Base-by-base conservation (phyloP, 164 flowering plant genomes). In the Kingdonia uniflora region DNA sequence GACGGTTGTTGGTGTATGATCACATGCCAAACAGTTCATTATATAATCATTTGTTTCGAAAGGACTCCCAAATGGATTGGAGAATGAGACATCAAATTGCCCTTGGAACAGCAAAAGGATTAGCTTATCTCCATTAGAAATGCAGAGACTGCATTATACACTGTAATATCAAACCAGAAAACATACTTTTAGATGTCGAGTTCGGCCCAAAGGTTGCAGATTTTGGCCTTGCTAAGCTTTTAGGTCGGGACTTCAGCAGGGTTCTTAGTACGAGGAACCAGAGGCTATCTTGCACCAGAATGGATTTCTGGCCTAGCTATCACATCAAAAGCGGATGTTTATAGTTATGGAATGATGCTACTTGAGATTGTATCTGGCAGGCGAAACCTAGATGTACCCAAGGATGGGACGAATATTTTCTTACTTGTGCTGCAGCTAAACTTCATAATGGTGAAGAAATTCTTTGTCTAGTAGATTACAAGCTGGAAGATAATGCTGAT, bases 161-260 rank as follows among this genome's bases (percentile, higher is more conserved):
- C 25, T 79, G 81, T 20, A 77, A 79, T 56, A 70, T 79, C 57
- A 79, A 79, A 55, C 84, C 84, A 0, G 79, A 76, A 19, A 79
- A 76, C 71, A 74, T 76, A 39, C 65, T 76, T 22, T 51, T 79
- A 17, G 78, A 79, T 48, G 62, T 56, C 4, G 71, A 63, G 1
- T 62, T 63, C 43, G 46, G 49, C 55, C 72, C 82, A 2, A 78
- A 66, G 49, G 68, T 78, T 11, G 77, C 82, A 2, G 80, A 78
- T 60, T 78, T 78, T 37, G 80, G 82, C 19, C 70, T 75, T 10
- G 82, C 78, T 16, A 75, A 78, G 72, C 72, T 78, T 26, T 15
- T 71, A 0, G 76, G 80, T 6, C 54, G 65, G n/a, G 82, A 75
- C 1, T 75, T 78, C 33, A 73, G 82, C 64, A 58, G 71, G 19